Base-by-base conservation (phyloP, 768 basidiomycete species). In the Xerocomus potaroensis region DNA sequence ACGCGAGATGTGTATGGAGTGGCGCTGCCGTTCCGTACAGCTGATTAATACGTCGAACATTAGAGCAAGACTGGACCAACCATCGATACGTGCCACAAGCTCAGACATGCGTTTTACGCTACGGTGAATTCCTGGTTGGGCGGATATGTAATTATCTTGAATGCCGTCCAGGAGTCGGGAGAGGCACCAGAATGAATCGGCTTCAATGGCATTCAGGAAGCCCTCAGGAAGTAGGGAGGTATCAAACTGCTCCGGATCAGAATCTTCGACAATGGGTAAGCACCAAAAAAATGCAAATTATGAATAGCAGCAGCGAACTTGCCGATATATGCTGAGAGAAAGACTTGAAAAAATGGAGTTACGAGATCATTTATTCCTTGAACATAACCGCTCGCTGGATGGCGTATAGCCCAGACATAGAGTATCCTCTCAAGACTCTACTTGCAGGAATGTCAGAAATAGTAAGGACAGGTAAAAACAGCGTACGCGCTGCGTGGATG, bases 341-440 rank as follows among this genome's bases (percentile, higher is more conserved):
- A 99, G 5, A 98, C 91, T 69, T 98, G 89, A 61, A 95, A 97
- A 70, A 99, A 99, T 0, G 96, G 96, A 4, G 91, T 95, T 1
- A 84, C 96, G 29, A 99, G 83, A 65, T 99, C 96, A 66, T 99
- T 98, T 68, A 99, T 99, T 21, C 96, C 96, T 67, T 99, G 96
- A 5, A 99, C 96, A 67, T 99, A 98, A 9, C 96, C 96, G 50
- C 90, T 93, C 4, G 96, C 95, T 0, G 96, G 96, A 72, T 98
- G 96, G 54, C 96, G 81, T 60, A 98, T 96, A 11, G 96, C 96
- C 95, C 96, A 98, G 15, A 99, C 94, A 57, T 98, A 99, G 26
- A 99, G 71, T 49, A 99, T 92, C 41, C 93, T 78, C 69, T 98
- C 96, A 32, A 99, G 72, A 58, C 90, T 84, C 92, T 95, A 68